Conservation (phyloP, 2,329 filamentous ascomycete species). For the Hyphodiscus sp. region DNA sequence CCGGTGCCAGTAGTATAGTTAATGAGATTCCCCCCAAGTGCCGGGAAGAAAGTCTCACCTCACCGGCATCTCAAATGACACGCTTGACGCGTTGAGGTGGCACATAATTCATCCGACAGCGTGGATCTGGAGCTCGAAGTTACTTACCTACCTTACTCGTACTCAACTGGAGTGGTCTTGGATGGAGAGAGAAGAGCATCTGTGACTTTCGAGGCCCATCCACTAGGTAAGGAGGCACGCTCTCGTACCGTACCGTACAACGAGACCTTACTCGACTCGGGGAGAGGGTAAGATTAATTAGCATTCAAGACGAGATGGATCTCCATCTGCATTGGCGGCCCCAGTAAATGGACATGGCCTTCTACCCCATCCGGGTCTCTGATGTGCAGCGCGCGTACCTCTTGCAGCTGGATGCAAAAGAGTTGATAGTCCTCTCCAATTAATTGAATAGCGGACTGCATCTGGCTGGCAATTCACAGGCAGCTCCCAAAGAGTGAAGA, state of each 20-base stretch:
- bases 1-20: too few relatives aligned
- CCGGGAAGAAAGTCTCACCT: background rate
- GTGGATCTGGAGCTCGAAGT: background rate
- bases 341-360: background rate
- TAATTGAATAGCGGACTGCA: background rate
- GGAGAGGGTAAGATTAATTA: background rate
- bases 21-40: background rate
- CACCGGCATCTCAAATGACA: background rate
- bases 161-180: too few relatives aligned
- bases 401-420: background rate
- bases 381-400: background rate
- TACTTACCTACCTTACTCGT: too few relatives aligned
- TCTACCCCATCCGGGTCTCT: background rate
- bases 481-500: background rate
- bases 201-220: too few relatives aligned
- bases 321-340: background rate
- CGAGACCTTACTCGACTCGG: background rate
- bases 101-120: background rate
- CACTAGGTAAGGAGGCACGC: too few relatives aligned
- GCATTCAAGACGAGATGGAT: background rate
- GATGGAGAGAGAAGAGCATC: too few relatives aligned
- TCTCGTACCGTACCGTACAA: too few relatives aligned
- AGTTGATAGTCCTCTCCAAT: background rate
- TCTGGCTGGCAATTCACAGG: background rate
- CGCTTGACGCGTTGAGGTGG: background rate